phyloP scores from a whole-genome alignment of 2,329 filamentous ascomycete species.

The Cercospora sojina region DNA sequence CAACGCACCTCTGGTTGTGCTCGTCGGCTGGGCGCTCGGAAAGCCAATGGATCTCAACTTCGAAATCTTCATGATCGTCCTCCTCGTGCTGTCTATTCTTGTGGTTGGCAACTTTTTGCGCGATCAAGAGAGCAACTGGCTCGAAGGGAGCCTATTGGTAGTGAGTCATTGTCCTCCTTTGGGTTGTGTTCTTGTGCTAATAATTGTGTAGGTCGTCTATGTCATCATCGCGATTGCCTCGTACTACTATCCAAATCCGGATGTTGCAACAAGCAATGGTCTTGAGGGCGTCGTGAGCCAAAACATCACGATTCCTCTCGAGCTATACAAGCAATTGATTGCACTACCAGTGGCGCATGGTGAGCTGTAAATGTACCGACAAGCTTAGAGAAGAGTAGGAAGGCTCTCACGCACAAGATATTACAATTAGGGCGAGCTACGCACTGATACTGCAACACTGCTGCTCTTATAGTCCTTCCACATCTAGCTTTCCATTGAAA shows the following conservation, averaged over 20 bases:
- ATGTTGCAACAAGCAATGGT: conserved; percentile 25
- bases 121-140: conserved; percentile 85
- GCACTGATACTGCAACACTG: neutral
- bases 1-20: conserved; percentile 77
- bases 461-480: neutral
- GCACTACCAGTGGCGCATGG: conserved; percentile 12
- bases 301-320: conserved; percentile 22
- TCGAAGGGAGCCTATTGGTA: conserved; percentile 80
- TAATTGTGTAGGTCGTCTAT: conserved; percentile 52
- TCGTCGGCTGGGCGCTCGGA: conserved; percentile 76
- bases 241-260: conserved; percentile 61
- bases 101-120: conserved; percentile 69
- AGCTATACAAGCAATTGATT: conserved; percentile 25
- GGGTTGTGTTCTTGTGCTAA: neutral
- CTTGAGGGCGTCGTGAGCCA: conserved; percentile 14
- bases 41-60: conserved; percentile 74
- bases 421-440: neutral
- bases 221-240: conserved; percentile 61
- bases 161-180: conserved; percentile 9
- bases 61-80: conserved; percentile 80
- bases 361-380: neutral
- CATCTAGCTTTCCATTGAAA: neutral
- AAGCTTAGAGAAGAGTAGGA: neutral
- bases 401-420: neutral
- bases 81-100: conserved; percentile 78